These are phyloP conservation scores for Termitomyces eurrhizus DNA, from an alignment of 768 basidiomycete genomes.

Conservation along the genomic window DNA sequence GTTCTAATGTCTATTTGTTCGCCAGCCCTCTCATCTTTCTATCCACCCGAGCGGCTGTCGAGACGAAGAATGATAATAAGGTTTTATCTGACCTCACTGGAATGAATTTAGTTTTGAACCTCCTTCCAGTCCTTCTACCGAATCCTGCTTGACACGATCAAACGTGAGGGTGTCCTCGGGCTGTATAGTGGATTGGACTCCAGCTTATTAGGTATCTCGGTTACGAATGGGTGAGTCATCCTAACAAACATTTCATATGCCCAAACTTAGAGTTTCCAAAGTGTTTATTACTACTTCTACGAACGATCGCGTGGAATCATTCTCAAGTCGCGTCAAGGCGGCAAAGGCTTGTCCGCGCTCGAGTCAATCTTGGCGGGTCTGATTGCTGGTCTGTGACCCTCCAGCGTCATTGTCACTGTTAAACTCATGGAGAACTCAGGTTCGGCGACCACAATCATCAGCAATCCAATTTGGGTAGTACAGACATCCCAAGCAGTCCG, in stretches of 20 bases:
- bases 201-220: conserved; percentile 83
- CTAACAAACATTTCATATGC: background rate
- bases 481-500: conserved; percentile 86
- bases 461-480: conserved; percentile 96
- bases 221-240: conserved; percentile 78
- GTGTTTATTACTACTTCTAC: conserved; percentile 93
- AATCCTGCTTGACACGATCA: conserved; percentile 70
- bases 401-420: background rate
- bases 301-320: conserved; percentile 62
- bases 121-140: conserved; percentile 53
- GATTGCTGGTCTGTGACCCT: conserved; percentile 61
- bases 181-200: conserved; percentile 87
- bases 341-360: conserved; percentile 73
- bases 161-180: conserved; percentile 79
- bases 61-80: conserved; percentile 64
- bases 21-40: conserved; percentile 85
- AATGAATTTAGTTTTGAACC: background rate
- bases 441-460: conserved; percentile 81
- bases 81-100: background rate
- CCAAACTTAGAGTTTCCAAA: conserved; percentile 23
- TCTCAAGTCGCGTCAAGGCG: conserved; percentile 48
- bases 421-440: conserved; percentile 41
- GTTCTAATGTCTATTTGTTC: conserved; percentile 3
- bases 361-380: conserved; percentile 89
- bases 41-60: conserved; percentile 90